These are phyloP conservation scores for Penicillium nordicum DNA, from an alignment of 2,329 filamentous ascomycete species.

Conservation along the genomic window DNA sequence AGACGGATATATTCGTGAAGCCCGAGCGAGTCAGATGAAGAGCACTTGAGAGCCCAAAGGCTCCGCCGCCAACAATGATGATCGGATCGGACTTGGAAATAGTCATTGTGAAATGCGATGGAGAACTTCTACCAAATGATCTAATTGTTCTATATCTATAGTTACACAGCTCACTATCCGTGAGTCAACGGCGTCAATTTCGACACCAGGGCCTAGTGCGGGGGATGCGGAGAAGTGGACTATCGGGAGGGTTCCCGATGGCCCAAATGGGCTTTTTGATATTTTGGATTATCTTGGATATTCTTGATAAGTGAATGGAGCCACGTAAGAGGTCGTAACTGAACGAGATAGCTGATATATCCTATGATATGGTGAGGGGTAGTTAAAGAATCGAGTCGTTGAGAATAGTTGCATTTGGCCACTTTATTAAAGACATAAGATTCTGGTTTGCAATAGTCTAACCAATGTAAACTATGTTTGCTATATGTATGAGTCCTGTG, in stretches of 20 bases:
- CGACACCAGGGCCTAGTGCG: neutral
- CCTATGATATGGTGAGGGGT: neutral
- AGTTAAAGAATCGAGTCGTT: neutral
- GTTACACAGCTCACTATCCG: neutral
- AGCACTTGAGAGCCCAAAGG: conserved; percentile 52
- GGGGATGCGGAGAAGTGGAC: conserved; percentile 2
- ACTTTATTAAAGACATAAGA: neutral
- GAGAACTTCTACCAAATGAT: neutral
- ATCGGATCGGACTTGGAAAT: conserved; percentile 24
- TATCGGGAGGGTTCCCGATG: conserved; percentile 16
- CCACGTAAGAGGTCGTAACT: neutral
- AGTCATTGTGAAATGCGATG: conserved; percentile 11
- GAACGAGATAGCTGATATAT: neutral
- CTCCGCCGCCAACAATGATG: conserved; percentile 46
- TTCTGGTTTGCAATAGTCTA: neutral
- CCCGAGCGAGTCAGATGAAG: conserved; percentile 46
- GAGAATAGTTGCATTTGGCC: neutral
- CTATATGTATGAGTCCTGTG: too few species aligned
- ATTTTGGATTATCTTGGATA: neutral
- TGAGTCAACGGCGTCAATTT: conserved; percentile 3
- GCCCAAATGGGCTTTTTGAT: neutral
- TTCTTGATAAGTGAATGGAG: neutral
- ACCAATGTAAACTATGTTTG: neutral
- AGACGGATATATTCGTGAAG: conserved; percentile 48
- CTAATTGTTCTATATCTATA: conserved; percentile 10